A percentile compares a stretch with the other conserved stretches of the same genome.
phyloP scores from a whole-genome alignment of 1,139 yeast species.

The Komagataea norvegica region DNA sequence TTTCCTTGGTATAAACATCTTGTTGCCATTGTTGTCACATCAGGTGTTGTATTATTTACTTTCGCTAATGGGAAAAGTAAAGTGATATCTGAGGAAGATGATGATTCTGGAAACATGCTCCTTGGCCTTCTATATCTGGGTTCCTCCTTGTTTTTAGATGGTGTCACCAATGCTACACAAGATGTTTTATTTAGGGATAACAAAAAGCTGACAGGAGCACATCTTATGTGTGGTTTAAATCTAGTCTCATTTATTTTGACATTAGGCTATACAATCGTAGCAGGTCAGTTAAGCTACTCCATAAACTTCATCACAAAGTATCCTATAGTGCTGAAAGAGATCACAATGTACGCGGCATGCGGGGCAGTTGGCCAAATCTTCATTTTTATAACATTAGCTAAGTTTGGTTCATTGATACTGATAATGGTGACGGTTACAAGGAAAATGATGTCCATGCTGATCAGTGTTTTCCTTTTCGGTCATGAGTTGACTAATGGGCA shows the following conservation, averaged over 20 bases:
- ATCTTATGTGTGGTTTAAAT: constrained; percentile 81
- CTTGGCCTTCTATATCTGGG: constrained; percentile 59
- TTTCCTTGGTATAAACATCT: constrained; percentile 74
- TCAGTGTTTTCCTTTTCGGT: constrained; percentile 82
- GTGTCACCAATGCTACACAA: constrained; percentile 89
- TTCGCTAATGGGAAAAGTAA: constrained; percentile 30
- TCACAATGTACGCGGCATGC: constrained; percentile 63
- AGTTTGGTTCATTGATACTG: constrained; percentile 76
- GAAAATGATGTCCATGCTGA: constrained; percentile 90
- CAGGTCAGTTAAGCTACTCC: constrained; percentile 49
- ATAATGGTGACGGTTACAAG: constrained; percentile 95
- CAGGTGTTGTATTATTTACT: constrained; percentile 80
- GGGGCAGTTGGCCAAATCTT: constrained; percentile 94
- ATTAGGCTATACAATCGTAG: constrained; percentile 35
- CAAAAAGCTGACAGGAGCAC: constrained; percentile 63
- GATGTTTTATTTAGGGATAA: constrained; percentile 65
- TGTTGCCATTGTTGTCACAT: constrained; percentile 72
- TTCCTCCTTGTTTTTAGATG: constrained; percentile 74
- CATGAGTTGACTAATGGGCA: constrained; percentile 61
- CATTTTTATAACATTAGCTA: constrained; percentile 77
- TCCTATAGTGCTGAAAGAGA: constrained; percentile 52
- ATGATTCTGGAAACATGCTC: constrained; percentile 31
- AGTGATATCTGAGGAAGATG: constrained; percentile 25
- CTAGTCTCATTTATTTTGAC: constrained; percentile 39
- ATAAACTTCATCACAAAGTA: constrained; percentile 41